These are phyloP conservation scores for Hyaloperonospora brassicae DNA, from an alignment of 352 stramenopile genomes.

Conservation along the genomic window DNA sequence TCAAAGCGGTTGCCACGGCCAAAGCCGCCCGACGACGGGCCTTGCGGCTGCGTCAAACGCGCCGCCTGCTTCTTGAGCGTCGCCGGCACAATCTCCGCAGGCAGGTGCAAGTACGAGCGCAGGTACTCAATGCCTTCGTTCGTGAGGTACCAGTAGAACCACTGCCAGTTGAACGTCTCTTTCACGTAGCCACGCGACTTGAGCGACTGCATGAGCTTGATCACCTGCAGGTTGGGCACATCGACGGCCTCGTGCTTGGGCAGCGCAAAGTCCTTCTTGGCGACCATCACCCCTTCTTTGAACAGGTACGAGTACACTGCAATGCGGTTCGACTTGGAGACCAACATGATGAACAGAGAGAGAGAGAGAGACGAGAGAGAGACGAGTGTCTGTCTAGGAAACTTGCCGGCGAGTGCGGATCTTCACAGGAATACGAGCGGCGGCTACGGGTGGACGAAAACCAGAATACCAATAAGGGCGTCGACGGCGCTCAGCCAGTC, in stretches of 20 bases:
- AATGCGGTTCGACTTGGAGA: conserved; percentile 98
- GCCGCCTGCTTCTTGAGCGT: conserved; percentile 97
- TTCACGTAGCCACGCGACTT: conserved; percentile 95
- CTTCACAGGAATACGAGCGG: conserved; percentile 59
- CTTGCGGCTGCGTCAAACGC: conserved; percentile 70
- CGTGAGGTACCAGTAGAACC: conserved; percentile 99
- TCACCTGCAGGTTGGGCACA: conserved; percentile 97
- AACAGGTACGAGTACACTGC: conserved; percentile 98
- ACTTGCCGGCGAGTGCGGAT: conserved; percentile 87
- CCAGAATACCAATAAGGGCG: conserved; percentile 29
- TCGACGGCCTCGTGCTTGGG: conserved; percentile 95
- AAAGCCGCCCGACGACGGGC: conserved; percentile 63
- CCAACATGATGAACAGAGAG: conserved; percentile 57
- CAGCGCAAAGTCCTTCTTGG: conserved; percentile 84
- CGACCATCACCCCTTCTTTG: conserved; percentile 89
- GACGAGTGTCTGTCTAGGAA: conserved; percentile 50
- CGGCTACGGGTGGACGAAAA: conserved; percentile 38
- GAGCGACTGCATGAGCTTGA: conserved; percentile 98
- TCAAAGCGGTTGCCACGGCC: conserved; percentile 80
- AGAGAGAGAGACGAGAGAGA: too few relatives aligned
- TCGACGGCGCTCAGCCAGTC: conserved; percentile 15
- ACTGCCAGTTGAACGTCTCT: conserved; percentile 99
- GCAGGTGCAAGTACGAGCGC: conserved; percentile 95
- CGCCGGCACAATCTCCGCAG: conserved; percentile 96
- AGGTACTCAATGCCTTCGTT: conserved; percentile 99